Evolutionary conservation across 805 yeast genomes (phyloP), one percentile per base, ranked within the genome.

Genomic region (Candida broadrunensis): DNA sequence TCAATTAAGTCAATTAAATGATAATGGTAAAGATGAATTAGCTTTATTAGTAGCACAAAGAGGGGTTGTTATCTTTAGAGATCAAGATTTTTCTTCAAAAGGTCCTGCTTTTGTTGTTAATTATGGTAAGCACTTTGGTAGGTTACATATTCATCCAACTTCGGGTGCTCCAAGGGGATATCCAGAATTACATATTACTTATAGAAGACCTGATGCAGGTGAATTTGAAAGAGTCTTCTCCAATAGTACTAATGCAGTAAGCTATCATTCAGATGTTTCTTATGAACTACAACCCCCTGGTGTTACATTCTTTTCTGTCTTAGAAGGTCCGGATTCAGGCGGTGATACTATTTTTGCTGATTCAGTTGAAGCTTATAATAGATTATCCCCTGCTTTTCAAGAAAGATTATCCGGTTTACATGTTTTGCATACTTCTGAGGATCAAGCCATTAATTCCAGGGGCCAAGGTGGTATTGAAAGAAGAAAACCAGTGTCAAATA

Each of bases 311-410:
- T 80, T 85, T 54, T 70, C 78, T 16, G 78, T 82, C 42, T 65
- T 83, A 36, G 85, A 83, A 42, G 72, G 69, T 11, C 73, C 71
- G 16, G 78, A 74, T 17, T 72, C 72, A 34, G 89, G 91, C 39
- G 93, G 93, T 46, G 93, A 85, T 58, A 85, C 88, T 13, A 65
- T 83, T 35, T 85, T 83, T 55, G 77, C 86, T n/a, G 87, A 83
- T 54, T 71, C 80, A 20, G 70, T 72, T 27, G 88, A 83, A 57
- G 88, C 88, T 9, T 85, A 81, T 60, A 76, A 81, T 44, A 67
- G 90, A 52, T 70, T 85, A 39, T 83, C 90, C 1, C 85, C 85
- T 17, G 74, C 68, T 21, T 75, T 84, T 67, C 73, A 80, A 56
- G 64, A 78, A 52, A 65, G 81, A 48, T 59, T 85, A 34, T 68